Conservation (phyloP, 2,329 filamentous ascomycete species). For the Diaporthe australafricana region DNA sequence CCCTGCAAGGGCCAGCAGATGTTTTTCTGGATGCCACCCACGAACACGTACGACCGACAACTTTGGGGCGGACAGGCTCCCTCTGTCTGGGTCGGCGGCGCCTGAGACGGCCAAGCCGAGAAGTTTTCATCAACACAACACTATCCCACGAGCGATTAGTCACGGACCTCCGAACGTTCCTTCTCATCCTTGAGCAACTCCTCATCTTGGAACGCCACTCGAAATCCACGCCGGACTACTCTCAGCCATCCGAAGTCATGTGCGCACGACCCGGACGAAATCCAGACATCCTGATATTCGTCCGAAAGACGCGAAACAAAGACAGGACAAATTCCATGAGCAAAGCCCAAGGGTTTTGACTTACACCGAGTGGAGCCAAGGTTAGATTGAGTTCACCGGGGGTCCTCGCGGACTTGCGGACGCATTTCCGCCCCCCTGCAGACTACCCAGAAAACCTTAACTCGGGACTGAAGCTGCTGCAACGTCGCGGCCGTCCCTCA, state of each 20-base stretch:
- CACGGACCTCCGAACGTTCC: background rate
- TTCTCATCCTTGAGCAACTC: background rate
- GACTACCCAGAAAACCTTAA: background rate
- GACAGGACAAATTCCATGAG: background rate
- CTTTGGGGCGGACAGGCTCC: constrained; percentile 21
- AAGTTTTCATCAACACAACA: background rate
- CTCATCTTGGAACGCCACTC: background rate
- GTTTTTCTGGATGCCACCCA: constrained; percentile 34
- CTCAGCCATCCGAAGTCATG: background rate
- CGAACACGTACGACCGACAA: constrained; percentile 28
- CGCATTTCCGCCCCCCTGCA: background rate
- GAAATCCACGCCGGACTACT: background rate
- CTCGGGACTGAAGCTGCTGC: background rate
- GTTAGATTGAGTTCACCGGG: constrained; percentile 13
- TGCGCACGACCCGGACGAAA: constrained; percentile 1
- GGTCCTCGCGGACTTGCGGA: background rate
- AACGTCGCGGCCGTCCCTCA: background rate
- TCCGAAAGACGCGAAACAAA: constrained; percentile 1
- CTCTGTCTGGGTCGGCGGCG: constrained; percentile 26
- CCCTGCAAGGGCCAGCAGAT: constrained; percentile 36
- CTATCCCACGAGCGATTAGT: background rate
- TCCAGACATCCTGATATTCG: background rate
- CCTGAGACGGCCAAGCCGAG: background rate
- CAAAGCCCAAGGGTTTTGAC: background rate
- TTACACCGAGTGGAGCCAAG: background rate